Evolutionary conservation across 257 asterid species (phyloP), one percentile per base, ranked within the genome.

Genomic region (Solanum habrochaites): DNA sequence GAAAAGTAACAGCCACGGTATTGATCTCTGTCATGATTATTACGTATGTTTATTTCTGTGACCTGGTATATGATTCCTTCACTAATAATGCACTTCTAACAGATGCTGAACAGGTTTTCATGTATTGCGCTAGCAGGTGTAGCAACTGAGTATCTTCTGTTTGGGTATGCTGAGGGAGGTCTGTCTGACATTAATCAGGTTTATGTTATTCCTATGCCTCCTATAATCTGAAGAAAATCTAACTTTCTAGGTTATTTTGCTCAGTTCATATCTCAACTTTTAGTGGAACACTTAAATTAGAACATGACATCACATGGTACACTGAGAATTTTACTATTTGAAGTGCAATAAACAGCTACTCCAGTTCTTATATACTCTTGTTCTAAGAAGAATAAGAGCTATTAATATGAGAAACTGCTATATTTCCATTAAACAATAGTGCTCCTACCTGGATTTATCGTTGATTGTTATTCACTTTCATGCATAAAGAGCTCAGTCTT

Each of bases 91-190:
- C 43, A 29, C 67, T 82, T 7, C 81, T 71, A 83, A 86, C 94
- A 97, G 99, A 95, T 95, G 87, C 93, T 95, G 88, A 95, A 97
- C 94, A 93, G 88, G 88, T 97, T 97, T 92, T 91, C 98, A 11
- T 97, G 99, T 72, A 93, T 95, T 72, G 98, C 99, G 43, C 92
- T 97, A 88, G 98, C 99, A 18, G 99, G 99, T 37, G 97, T 97
- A 87, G 98, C 94, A 64, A 93, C 99, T 1, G 99, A 97, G 92
- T 97, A 97, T 91, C 94, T 97, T 78, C 94, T 94, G 70, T 95
- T 91, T 39, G 98, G 99, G 67, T 87, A 91, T 86, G 97, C 98
- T 40, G 99, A 97, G 89, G 99, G 99, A 78, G 99, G 99, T 78
- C 94, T 97, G 86, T 81, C 97, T 39, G 98, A 97, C 89, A 94